A percentile compares a stretch with the other conserved stretches of the same genome.
These are phyloP conservation scores for Cocos nucifera DNA, from an alignment of 176 grass and related monocot species.

Conservation along the genomic window DNA sequence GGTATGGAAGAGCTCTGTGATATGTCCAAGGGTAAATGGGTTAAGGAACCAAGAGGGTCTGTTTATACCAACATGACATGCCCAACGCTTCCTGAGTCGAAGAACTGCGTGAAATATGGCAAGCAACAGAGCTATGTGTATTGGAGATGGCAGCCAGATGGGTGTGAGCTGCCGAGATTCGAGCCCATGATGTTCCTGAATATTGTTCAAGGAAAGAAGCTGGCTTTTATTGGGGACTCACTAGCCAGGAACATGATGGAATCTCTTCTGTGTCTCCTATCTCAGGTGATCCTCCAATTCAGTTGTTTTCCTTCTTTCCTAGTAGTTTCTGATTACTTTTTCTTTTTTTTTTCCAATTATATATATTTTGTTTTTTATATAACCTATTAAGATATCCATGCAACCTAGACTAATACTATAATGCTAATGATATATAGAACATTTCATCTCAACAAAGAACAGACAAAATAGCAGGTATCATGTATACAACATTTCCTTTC, in stretches of 20 bases:
- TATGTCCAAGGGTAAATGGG: conserved; percentile 49
- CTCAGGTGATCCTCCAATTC: conserved; percentile 16
- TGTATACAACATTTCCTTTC: no score
- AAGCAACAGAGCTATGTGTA: conserved; percentile 43
- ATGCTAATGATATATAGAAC: no score
- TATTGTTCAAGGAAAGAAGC: conserved; percentile 37
- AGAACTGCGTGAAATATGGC: conserved; percentile 70
- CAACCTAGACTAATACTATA: no score
- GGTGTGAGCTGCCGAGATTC: conserved; percentile 47
- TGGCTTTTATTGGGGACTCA: conserved; percentile 71
- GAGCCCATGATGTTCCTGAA: conserved; percentile 32
- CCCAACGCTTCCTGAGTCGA: conserved; percentile 35
- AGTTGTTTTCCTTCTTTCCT: no score
- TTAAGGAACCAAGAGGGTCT: conserved; percentile 29
- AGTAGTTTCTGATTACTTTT: no score
- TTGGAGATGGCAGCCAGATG: conserved; percentile 61
- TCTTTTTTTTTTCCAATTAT: no score
- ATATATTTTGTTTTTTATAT: no score
- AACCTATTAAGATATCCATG: no score
- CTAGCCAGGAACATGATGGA: conserved; percentile 65
- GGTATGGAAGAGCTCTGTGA: conserved; percentile 29
- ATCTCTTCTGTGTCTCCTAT: conserved; percentile 57
- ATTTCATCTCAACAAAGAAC: no score
- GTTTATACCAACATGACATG: conserved; percentile 54
- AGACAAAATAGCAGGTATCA: no score